These are phyloP conservation scores for Antonospora locustae DNA, from an alignment of 371 early-diverging fungal species.

Conservation along the genomic window DNA sequence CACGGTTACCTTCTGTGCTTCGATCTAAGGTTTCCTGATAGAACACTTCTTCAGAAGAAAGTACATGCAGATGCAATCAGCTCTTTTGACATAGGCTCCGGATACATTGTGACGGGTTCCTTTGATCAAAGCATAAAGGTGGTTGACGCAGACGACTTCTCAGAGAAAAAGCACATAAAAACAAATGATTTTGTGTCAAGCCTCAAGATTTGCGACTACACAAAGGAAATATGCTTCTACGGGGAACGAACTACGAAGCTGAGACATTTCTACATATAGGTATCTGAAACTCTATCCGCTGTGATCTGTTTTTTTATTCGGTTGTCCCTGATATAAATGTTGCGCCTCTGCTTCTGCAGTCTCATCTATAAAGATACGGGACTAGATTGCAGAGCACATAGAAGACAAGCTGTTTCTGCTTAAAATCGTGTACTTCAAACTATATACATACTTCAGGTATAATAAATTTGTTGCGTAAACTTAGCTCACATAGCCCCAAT, in stretches of 20 bases:
- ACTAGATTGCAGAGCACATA: too few relatives aligned
- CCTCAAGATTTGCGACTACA: slow-evolving; percentile 8
- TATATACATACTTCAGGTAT: too few relatives aligned
- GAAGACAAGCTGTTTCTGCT: too few relatives aligned
- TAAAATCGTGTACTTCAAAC: too few relatives aligned
- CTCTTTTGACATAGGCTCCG: slow-evolving; percentile 11
- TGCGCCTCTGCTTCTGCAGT: too few relatives aligned
- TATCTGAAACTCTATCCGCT: too few relatives aligned
- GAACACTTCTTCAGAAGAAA: slow-evolving; percentile 2
- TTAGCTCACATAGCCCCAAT: too few relatives aligned
- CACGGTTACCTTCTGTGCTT: slow-evolving; percentile 10
- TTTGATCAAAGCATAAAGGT: slow-evolving; percentile 13
- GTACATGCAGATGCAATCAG: slow-evolving; percentile 12
- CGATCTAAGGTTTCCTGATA: slow-evolving; percentile 12
- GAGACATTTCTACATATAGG: not conserved
- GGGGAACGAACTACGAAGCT: slow-evolving; percentile 4
- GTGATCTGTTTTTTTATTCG: too few relatives aligned
- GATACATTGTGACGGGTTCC: slow-evolving; percentile 13
- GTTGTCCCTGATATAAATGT: too few relatives aligned
- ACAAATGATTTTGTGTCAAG: slow-evolving; percentile 11
- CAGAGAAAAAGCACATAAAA: slow-evolving; percentile 1
- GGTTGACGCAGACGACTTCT: slow-evolving; percentile 3
- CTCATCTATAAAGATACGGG: too few relatives aligned
- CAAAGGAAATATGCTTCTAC: slow-evolving; percentile 16
- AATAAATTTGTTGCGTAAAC: too few relatives aligned